Percentiles rank a stretch among this genome's conserved stretches.
phyloP scores from a whole-genome alignment of 371 early-diverging fungal genomes.

The Actinomortierella ambigua region DNA sequence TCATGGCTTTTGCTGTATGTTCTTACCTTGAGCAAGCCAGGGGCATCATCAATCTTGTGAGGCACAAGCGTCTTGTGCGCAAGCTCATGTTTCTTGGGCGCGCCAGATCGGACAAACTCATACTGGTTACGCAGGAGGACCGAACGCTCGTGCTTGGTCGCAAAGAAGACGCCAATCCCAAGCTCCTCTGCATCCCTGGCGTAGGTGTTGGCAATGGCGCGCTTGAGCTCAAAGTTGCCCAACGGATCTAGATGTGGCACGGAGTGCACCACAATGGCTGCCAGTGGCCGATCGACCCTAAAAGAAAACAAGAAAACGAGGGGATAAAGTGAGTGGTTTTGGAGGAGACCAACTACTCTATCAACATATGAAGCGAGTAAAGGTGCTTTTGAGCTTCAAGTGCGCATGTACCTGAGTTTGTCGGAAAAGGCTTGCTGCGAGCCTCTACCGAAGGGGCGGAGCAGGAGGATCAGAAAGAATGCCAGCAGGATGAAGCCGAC shows the following conservation, averaged over 20 bases:
- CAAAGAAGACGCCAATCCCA: slow-evolving; percentile 36
- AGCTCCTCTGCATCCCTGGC: slow-evolving; percentile 38
- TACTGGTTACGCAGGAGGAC: slow-evolving; percentile 30
- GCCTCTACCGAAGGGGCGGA: too few relatives aligned
- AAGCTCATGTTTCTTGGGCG: slow-evolving; percentile 23
- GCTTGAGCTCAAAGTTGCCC: slow-evolving; percentile 34
- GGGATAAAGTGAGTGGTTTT: neutral
- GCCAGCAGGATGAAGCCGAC: neutral
- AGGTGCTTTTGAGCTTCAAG: neutral
- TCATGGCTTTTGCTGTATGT: too few relatives aligned
- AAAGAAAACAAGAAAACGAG: neutral
- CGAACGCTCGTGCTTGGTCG: slow-evolving; percentile 34
- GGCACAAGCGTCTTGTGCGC: slow-evolving; percentile 43
- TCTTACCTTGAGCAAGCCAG: slow-evolving; percentile 34
- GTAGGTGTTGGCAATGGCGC: slow-evolving; percentile 40
- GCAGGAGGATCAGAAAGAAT: neutral
- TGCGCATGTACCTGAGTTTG: neutral
- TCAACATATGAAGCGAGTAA: neutral
- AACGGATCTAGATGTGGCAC: slow-evolving; percentile 21
- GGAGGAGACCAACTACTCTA: neutral
- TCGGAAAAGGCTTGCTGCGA: neutral
- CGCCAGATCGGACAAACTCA: too few relatives aligned
- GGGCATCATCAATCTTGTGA: slow-evolving; percentile 20
- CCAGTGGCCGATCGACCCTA: slow-evolving; percentile 31
- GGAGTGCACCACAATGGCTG: slow-evolving; percentile 34